These are phyloP conservation scores for Stylonectria norvegica DNA, from an alignment of 2,329 filamentous ascomycete species.

Conservation along the genomic window DNA sequence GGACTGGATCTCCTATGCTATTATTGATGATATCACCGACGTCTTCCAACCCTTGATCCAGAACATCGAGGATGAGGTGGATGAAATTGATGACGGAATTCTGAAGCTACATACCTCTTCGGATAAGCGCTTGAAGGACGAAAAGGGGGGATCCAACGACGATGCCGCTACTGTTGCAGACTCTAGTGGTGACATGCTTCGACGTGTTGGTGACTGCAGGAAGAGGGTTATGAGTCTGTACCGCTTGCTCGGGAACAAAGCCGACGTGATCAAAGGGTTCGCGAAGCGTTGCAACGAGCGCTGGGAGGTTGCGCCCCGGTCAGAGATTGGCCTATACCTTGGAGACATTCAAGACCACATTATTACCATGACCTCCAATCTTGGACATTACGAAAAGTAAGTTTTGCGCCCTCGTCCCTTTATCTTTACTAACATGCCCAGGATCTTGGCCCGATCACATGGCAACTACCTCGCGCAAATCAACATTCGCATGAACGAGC, in stretches of 20 bases:
- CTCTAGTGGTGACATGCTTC: conserved; percentile 75
- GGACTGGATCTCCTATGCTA: conserved; percentile 97
- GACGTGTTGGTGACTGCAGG: conserved; percentile 86
- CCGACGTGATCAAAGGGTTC: conserved; percentile 98
- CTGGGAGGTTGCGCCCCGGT: conserved; percentile 92
- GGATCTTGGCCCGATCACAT: conserved; percentile 85
- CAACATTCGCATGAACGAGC: conserved; percentile 98
- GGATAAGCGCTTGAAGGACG: conserved; percentile 40
- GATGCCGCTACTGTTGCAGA: conserved; percentile 44
- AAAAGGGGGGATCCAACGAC: conserved; percentile 45
- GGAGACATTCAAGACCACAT: conserved; percentile 99
- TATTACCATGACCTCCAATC: conserved; percentile 95
- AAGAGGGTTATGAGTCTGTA: conserved; percentile 98
- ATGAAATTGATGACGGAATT: conserved; percentile 93
- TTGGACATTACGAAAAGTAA: conserved; percentile 94
- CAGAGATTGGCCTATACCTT: conserved; percentile 94
- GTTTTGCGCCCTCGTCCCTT: conserved; percentile 29
- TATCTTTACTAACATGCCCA: conserved; percentile 34
- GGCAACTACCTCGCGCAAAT: conserved; percentile 99
- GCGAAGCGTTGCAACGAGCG: conserved; percentile 97
- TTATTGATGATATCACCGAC: conserved; percentile 98
- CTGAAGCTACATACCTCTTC: conserved; percentile 69
- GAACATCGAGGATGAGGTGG: conserved; percentile 90
- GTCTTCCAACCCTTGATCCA: conserved; percentile 91
- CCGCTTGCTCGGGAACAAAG: conserved; percentile 89